Base-by-base conservation (phyloP, 257 asterid genomes). In the Cruciata laevipes region DNA sequence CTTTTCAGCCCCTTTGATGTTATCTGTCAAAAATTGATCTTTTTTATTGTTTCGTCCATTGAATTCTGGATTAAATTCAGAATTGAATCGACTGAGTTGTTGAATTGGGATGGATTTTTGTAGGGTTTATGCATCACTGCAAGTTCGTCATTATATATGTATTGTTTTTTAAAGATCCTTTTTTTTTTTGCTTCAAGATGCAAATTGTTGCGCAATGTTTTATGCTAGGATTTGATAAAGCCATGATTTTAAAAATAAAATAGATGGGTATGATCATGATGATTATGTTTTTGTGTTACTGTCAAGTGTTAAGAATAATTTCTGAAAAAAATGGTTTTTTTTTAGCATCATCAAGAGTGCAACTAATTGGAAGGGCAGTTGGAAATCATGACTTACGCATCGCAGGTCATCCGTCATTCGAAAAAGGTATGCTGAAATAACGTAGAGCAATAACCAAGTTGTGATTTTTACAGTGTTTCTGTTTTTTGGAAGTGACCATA, bases 391-490 rank as follows among this genome's bases (percentile, higher is more conserved):
- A 78, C 87, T 72, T 78, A 78, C 68, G 77, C 84, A 27, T 80
- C 83, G 69, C 87, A 89, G 72, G 63, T 91, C 66, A 40, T 84
- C 66, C 86, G 83, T 74, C 91, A 89, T 79, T 83, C 91, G 8
- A 80, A 71, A 66, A 87, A 84, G 91, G 98, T 89, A 63, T 1
- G n/a, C 33, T 32, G n/a, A 8, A 11, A n/a, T n/a, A 3, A 12
- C 24, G 27, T 47, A 18, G 35, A 49, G 20, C 42, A 32, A 47
- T n/a, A 17, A 53, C 24, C 7, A 14, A 51, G 24, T n/a, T 53
- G 3, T 18, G 25, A 23, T 18, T 23, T 52, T 16, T 16, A 52
- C 23, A 20, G 12, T 53, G 57, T 13, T 17, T 17, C 55, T 47
- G 55, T 51, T 16, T 16, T 17, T 17, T 3, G 2, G 23, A 7